Percentiles rank a stretch among this genome's conserved stretches.
These are phyloP conservation scores for Pleurotus tuber-regium DNA, from an alignment of 768 basidiomycete genomes.

Conservation along the genomic window DNA sequence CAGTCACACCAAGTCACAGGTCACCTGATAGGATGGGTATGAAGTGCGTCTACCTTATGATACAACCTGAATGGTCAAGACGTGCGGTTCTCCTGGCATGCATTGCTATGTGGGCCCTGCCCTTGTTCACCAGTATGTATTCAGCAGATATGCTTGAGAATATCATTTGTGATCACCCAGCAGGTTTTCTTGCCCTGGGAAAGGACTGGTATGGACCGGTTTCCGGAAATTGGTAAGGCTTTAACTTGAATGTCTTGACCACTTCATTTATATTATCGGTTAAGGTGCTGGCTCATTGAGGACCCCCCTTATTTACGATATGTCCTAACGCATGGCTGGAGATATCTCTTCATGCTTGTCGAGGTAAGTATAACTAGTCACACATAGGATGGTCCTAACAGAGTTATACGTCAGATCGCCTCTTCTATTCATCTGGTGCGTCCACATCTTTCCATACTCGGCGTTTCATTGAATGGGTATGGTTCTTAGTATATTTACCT, in stretches of 20 bases:
- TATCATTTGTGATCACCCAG: too few relatives aligned
- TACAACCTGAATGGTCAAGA: slow-evolving; percentile 4
- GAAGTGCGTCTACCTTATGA: too few relatives aligned
- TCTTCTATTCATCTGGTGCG: neutral
- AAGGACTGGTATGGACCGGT: slow-evolving; percentile 15
- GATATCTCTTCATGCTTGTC: slow-evolving; percentile 13
- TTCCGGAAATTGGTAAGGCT: slow-evolving; percentile 13
- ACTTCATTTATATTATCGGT: neutral
- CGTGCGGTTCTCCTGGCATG: neutral
- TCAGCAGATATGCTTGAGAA: too few relatives aligned
- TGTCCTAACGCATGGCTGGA: slow-evolving; percentile 14
- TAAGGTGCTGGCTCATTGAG: slow-evolving; percentile 12
- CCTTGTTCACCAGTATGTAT: neutral
- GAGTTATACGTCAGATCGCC: too few relatives aligned
- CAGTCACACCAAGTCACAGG: too few relatives aligned
- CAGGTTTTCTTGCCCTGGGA: slow-evolving; percentile 14
- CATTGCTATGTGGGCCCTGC: neutral
- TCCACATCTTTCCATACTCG: neutral
- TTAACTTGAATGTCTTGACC: neutral
- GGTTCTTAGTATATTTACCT: neutral
- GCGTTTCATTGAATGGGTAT: neutral
- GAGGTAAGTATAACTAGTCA: slow-evolving; percentile 28
- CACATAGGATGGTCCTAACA: too few relatives aligned
- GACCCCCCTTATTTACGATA: slow-evolving; percentile 14
- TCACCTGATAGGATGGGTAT: too few relatives aligned